A percentile compares a stretch with the other conserved stretches of the same genome.
Conservation (phyloP, 169 alveolate genomes). For the Plasmodium gaboni region DNA sequence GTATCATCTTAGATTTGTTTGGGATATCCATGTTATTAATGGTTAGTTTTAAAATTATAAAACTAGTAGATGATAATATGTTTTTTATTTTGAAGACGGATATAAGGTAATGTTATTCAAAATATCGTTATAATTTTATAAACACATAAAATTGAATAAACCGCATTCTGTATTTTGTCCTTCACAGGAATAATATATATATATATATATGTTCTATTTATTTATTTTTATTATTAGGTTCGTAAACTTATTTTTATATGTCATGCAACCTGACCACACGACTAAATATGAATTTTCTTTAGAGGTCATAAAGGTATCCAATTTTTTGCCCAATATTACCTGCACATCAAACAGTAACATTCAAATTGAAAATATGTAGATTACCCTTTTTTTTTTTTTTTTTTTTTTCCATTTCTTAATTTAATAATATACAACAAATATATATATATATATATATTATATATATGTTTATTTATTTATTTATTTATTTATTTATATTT, state of each 20-base stretch:
- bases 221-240: conserved; percentile 1
- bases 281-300: conserved; percentile 22
- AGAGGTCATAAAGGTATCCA: conserved; percentile 40
- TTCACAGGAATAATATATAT: neutral
- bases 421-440: neutral
- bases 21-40: conserved; percentile 48
- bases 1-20: conserved; percentile 34
- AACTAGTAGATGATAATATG: conserved; percentile 1
- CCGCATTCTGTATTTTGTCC: no score
- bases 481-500: no score
- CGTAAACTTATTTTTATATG: conserved; percentile 29
- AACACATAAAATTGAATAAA: neutral
- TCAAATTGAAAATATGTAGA: neutral
- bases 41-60: conserved; percentile 32
- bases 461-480: neutral
- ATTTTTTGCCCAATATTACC: conserved; percentile 39
- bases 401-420: neutral
- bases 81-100: conserved; percentile 35
- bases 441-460: neutral
- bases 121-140: neutral
- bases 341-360: neutral
- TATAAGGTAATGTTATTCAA: conserved; percentile 18
- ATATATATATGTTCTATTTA: neutral
- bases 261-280: conserved; percentile 57
- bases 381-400: neutral